Evolutionary conservation across 352 stramenopile genomes (phyloP).

Genomic region (Globisporangium emineosum): DNA sequence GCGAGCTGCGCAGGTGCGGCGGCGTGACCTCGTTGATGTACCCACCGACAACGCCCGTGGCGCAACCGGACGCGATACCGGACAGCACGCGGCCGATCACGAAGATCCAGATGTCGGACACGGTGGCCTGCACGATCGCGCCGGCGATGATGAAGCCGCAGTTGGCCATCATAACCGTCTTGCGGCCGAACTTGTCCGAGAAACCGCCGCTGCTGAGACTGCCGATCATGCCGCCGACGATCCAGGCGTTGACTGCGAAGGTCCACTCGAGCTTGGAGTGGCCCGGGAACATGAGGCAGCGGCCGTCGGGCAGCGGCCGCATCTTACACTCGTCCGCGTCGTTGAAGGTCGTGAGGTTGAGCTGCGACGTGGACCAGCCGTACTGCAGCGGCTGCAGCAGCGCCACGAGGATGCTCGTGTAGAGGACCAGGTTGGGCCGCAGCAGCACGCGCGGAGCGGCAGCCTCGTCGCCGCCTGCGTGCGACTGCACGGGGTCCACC

Average conservation of each 20-base stretch:
- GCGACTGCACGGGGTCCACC: not conserved
- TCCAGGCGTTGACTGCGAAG: conserved; percentile 36
- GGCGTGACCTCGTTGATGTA: conserved; percentile 56
- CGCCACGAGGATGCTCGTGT: conserved; percentile 41
- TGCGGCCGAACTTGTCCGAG: conserved; percentile 31
- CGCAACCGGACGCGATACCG: conserved; percentile 37
- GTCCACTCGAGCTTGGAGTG: conserved; percentile 39
- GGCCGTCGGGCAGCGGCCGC: conserved; percentile 13
- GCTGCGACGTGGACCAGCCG: conserved; percentile 57
- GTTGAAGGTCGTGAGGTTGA: conserved; percentile 47
- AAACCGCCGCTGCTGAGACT: conserved; percentile 26
- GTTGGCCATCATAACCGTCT: conserved; percentile 6
- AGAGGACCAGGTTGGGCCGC: conserved; percentile 39
- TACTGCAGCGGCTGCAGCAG: conserved; percentile 48
- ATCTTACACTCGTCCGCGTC: conserved; percentile 29
- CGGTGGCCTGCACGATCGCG: conserved; percentile 23
- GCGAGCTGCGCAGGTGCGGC: conserved; percentile 28
- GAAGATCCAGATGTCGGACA: conserved; percentile 31
- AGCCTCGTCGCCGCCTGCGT: too few species aligned
- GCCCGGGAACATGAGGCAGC: conserved; percentile 33
- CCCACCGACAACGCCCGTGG: conserved; percentile 22
- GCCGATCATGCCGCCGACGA: conserved; percentile 40
- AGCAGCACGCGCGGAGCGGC: too few species aligned
- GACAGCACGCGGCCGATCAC: conserved; percentile 34
- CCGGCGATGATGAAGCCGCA: conserved; percentile 31